Percentiles rank a stretch among this genome's conserved stretches.
phyloP scores from a whole-genome alignment of 371 early-diverging fungal genomes.

The Rhizopus sp. region DNA sequence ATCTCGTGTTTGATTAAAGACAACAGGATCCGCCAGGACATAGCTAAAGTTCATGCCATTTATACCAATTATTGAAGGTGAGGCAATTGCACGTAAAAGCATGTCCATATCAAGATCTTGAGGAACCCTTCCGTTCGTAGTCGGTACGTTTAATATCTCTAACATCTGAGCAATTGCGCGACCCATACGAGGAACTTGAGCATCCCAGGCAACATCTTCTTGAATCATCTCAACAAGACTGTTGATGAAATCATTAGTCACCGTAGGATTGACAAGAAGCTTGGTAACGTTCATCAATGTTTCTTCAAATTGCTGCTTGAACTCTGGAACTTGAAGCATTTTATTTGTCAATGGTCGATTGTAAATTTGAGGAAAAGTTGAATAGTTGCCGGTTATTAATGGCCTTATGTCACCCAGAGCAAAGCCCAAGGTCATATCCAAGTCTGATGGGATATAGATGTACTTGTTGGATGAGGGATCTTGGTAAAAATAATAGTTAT shows the following conservation, averaged over 20 bases:
- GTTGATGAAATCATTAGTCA: conserved; percentile 22
- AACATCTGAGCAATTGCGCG: too few relatives aligned
- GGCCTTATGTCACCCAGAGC: background rate
- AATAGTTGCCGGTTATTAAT: conserved; percentile 24
- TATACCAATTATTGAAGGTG: too few relatives aligned
- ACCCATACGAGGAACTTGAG: conserved; percentile 17
- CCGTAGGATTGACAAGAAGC: conserved; percentile 16
- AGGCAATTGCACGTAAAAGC: too few relatives aligned
- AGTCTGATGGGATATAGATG: conserved; percentile 14
- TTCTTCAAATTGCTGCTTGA: conserved; percentile 5
- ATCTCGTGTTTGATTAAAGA: too few relatives aligned
- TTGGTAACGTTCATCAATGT: conserved; percentile 15
- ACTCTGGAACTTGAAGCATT: conserved; percentile 14
- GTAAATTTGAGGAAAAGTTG: conserved; percentile 19
- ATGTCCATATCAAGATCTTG: too few relatives aligned
- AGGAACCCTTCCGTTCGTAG: background rate
- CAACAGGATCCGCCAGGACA: too few relatives aligned
- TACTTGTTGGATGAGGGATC: conserved; percentile 1
- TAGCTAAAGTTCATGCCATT: too few relatives aligned
- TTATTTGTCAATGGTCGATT: conserved; percentile 12
- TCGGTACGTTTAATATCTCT: background rate
- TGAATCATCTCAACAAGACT: conserved; percentile 22
- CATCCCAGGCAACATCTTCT: conserved; percentile 35
- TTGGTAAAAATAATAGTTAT: conserved; percentile 34
- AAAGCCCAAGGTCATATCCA: conserved; percentile 29